A percentile compares a stretch with the other conserved stretches of the same genome.
Conservation (phyloP, 2,329 filamentous ascomycete species). For the Aspergillus sp. region DNA sequence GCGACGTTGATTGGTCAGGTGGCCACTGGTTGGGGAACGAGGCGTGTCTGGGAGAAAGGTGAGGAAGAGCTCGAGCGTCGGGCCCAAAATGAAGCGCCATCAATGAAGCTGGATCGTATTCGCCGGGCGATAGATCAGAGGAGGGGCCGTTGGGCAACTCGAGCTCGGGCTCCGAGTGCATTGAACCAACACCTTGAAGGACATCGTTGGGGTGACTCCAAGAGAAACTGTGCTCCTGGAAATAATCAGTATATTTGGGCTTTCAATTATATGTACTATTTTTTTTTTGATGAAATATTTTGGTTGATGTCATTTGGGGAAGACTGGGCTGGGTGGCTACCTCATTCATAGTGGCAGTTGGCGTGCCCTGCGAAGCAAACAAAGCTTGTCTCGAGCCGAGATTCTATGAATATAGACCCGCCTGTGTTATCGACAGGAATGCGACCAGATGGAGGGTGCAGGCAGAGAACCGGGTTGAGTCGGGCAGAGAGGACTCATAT, state of each 20-base stretch:
- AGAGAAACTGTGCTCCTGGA: constrained; percentile 10
- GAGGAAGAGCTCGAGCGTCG: constrained; percentile 21
- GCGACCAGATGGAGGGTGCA: not conserved
- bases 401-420: not conserved
- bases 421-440: not conserved
- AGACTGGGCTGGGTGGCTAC: constrained; percentile 8
- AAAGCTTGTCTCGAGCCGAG: not conserved
- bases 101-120: constrained; percentile 22
- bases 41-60: constrained; percentile 19
- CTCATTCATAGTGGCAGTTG: constrained; percentile 17
- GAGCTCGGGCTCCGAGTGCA: constrained; percentile 13
- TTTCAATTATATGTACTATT: not conserved
- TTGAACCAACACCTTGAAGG: constrained; percentile 31
- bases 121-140: constrained; percentile 17
- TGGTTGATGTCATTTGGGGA: not conserved
- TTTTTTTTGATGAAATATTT: not conserved
- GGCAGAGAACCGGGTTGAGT: not conserved
- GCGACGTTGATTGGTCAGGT: constrained; percentile 17
- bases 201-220: constrained; percentile 29
- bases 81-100: constrained; percentile 28
- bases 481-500: constrained; percentile 7
- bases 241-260: constrained; percentile 10
- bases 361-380: not conserved
- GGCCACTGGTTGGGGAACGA: constrained; percentile 23
- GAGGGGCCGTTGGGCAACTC: constrained; percentile 12